These are phyloP conservation scores for Sphagnum contortum DNA, from an alignment of 225 moss, liverwort and hornwort species.

Conservation along the genomic window DNA sequence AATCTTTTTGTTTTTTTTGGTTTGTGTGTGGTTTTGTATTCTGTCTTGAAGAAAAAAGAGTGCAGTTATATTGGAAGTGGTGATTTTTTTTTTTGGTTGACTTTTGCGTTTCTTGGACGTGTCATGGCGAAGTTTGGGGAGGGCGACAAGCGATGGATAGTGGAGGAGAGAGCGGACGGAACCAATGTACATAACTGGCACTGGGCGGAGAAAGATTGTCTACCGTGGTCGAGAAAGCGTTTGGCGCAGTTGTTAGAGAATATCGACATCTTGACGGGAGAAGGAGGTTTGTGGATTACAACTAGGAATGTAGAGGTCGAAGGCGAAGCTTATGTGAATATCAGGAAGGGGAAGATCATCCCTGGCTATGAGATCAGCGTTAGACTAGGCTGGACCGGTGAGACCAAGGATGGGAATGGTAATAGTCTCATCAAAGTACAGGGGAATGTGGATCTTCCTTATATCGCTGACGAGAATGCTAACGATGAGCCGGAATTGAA, in stretches of 20 bases:
- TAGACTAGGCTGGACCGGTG: slow-evolving; percentile 64
- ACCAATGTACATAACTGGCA: slow-evolving; percentile 99
- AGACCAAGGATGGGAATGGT: slow-evolving; percentile 76
- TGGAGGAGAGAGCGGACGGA: slow-evolving; percentile 84
- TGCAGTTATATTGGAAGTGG: too few relatives aligned
- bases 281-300: slow-evolving; percentile 80
- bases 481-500: slow-evolving; percentile 86
- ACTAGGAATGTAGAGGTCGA: slow-evolving; percentile 72
- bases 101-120: too few relatives aligned
- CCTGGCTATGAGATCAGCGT: slow-evolving; percentile 93
- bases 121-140: slow-evolving; percentile 95
- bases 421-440: slow-evolving; percentile 43
- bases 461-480: slow-evolving; percentile 94
- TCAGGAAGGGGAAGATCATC: slow-evolving; percentile 97
- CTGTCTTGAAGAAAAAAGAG: too few relatives aligned
- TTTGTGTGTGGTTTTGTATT: too few relatives aligned
- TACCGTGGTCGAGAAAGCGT: slow-evolving; percentile 84
- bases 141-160: slow-evolving; percentile 99
- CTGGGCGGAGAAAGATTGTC: slow-evolving; percentile 96
- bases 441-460: slow-evolving; percentile 81
- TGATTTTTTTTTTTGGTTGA: too few relatives aligned
- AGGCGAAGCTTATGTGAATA: slow-evolving; percentile 95
- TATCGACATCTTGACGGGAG: slow-evolving; percentile 60
- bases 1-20: too few relatives aligned
- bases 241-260: slow-evolving; percentile 72